Base-by-base conservation (phyloP, 2,329 filamentous ascomycete genomes). In the Phoma sp. region DNA sequence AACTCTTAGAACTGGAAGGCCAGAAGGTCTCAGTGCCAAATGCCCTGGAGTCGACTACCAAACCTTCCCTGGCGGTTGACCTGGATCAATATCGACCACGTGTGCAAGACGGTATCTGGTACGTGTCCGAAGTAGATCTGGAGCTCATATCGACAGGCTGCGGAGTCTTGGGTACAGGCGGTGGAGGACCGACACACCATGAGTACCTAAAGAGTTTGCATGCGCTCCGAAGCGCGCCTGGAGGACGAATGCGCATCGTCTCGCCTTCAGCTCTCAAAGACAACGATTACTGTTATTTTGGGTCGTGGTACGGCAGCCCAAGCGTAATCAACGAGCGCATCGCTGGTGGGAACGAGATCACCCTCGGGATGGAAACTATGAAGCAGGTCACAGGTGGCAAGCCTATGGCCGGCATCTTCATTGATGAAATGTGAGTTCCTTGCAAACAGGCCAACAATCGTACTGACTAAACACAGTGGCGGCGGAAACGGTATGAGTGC, bases 161-260 rank as follows among this genome's bases (percentile, higher is more conserved):
- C 64, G 86, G 86, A 57, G 83, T 88, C 45, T 77, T 88, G 0
- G 85, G 84, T 2, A 85, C 83, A 0, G 85, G 84, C 17, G 84
- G 85, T 5, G 84, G 85, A 17, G 84, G 84, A 5, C 21, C 33
- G 12, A 37, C 45, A 6, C 34, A 48, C 18, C 45, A 48, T 15
- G 32, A 48, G 15, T 48, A 29, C 20, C 32, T 48, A 10, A 45
- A 45, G 18, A 26, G 45, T 23, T 25, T 48, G 11, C 45, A 38
- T n/a, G 15, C 20, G 7, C 17, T 37, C 10, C 18, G 34, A 14
- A 39, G n/a, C 14, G 26, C n/a, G 15, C 23, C 12, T 15, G 23
- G 18, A 11, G 15, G 14, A n/a, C n/a, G n/a, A n/a, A 45, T 48
- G 34, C 33, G 45, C 5, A 30, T 48, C 34, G 30, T 48, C 33